Evolutionary conservation across 306 rosid species (phyloP).

Genomic region (Arachis hypogaea): DNA sequence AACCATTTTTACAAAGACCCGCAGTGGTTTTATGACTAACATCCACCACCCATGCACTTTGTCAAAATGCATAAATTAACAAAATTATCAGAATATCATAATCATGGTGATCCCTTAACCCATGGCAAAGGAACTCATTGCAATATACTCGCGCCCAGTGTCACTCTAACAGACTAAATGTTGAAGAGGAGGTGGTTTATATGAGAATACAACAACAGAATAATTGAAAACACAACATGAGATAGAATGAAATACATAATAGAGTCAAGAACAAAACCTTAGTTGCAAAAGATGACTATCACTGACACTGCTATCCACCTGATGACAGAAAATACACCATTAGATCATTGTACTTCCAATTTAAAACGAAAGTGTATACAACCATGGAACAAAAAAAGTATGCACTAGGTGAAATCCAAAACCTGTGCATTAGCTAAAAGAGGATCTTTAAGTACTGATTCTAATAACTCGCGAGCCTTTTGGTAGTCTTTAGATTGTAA

Average conservation of each 20-base stretch:
- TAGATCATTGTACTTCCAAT: slow-evolving; percentile 20
- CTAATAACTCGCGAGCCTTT: slow-evolving; percentile 80
- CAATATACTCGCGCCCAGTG: background rate
- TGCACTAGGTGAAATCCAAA: slow-evolving; percentile 16
- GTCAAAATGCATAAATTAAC: slow-evolving; percentile 13
- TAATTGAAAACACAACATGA: slow-evolving; percentile 4
- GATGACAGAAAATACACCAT: slow-evolving; percentile 32
- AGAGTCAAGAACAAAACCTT: slow-evolving; percentile 58
- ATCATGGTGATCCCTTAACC: slow-evolving; percentile 22
- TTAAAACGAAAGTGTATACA: slow-evolving; percentile 26
- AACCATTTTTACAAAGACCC: slow-evolving; percentile 5
- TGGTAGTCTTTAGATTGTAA: slow-evolving; percentile 84
- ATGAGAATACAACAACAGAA: slow-evolving; percentile 28
- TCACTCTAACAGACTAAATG: slow-evolving; percentile 4
- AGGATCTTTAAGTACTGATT: slow-evolving; percentile 83
- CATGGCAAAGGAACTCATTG: background rate
- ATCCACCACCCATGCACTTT: slow-evolving; percentile 10
- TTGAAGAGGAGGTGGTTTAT: slow-evolving; percentile 1
- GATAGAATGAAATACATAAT: background rate
- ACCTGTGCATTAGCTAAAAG: slow-evolving; percentile 75
- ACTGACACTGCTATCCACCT: slow-evolving; percentile 79
- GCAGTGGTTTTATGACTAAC: slow-evolving; percentile 23
- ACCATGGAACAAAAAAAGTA: background rate
- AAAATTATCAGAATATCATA: slow-evolving; percentile 12
- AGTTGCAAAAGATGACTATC: slow-evolving; percentile 90